Base-by-base conservation (phyloP, 129 eudicot species). In the Saussurea involucrata region DNA sequence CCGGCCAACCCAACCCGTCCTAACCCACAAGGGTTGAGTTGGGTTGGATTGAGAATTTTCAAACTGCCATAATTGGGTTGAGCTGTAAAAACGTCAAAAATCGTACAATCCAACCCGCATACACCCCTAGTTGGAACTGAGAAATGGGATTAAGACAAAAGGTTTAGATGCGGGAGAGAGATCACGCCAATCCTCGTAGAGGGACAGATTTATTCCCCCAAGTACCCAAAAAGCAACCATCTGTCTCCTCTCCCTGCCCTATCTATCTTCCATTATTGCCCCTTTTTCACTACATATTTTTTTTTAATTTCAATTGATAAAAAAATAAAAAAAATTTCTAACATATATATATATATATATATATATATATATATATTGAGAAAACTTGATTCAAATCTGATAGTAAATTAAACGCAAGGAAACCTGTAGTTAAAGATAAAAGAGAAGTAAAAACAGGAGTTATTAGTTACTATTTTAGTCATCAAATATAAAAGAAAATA, bases 61-160 rank as follows among this genome's bases (percentile, higher is more conserved):
- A n/a, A n/a, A n/a, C n/a, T n/a, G n/a, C n/a, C n/a, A n/a, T n/a
- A n/a, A n/a, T n/a, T n/a, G n/a, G n/a, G n/a, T n/a, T n/a, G n/a
- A n/a, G n/a, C n/a, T n/a, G n/a, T n/a, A n/a, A n/a, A n/a, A n/a
- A n/a, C n/a, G n/a, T n/a, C n/a, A n/a, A n/a, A n/a, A n/a, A n/a
- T n/a, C n/a, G n/a, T n/a, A n/a, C n/a, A n/a, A n/a, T n/a, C n/a
- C n/a, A n/a, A n/a, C n/a, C n/a, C n/a, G n/a, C n/a, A n/a, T n/a
- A n/a, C n/a, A n/a, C n/a, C n/a, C n/a, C n/a, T n/a, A n/a, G 89
- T 85, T 83, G 84, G 76, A 86, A 79, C 66, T 73, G 12, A 61
- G 44, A n/a, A 57, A 77, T 29, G 78, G 83, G 81, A 78, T 73
- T 68, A 72, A 69, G 83, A 79, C 83, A 87, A 83, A 86, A 77